Conservation (phyloP, 2,329 filamentous ascomycete species). For the Fusarium palustre region DNA sequence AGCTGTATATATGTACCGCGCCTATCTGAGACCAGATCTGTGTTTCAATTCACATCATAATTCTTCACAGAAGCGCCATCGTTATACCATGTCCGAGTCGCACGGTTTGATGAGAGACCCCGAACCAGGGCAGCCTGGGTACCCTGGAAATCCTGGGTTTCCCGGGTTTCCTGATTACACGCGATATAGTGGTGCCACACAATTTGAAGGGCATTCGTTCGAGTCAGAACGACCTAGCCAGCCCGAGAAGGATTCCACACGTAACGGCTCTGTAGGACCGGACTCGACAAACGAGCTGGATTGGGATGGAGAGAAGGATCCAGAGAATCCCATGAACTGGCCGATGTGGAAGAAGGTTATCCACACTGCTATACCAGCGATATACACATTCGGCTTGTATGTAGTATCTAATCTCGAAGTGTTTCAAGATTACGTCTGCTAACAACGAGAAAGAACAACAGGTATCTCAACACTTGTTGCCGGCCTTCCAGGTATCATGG, state of each 20-base stretch:
- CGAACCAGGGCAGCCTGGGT: neutral
- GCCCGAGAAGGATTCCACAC: neutral
- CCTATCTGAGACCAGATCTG: neutral
- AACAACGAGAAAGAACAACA: neutral
- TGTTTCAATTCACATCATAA: neutral
- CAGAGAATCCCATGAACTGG: constrained; percentile 21
- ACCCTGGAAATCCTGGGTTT: constrained; percentile 5
- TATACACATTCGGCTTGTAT: constrained; percentile 25
- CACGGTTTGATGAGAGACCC: neutral
- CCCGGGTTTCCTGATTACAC: constrained; percentile 12
- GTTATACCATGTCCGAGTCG: neutral
- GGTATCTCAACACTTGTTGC: constrained; percentile 23
- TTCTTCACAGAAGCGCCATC: no score
- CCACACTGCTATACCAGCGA: constrained; percentile 10
- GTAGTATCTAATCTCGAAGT: neutral
- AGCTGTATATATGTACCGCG: constrained; percentile 5
- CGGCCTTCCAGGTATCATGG: constrained; percentile 5
- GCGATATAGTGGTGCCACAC: neutral
- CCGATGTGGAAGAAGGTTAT: constrained; percentile 9
- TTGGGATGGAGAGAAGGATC: constrained; percentile 13
- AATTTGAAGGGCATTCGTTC: constrained; percentile 1
- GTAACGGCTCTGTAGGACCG: neutral
- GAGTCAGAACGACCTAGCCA: neutral
- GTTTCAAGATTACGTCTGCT: accelerated
- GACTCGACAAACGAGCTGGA: neutral